A percentile compares a stretch with the other conserved stretches of the same genome.
Evolutionary conservation across 805 yeast genomes (phyloP).

Genomic region (Candida verbasci): DNA sequence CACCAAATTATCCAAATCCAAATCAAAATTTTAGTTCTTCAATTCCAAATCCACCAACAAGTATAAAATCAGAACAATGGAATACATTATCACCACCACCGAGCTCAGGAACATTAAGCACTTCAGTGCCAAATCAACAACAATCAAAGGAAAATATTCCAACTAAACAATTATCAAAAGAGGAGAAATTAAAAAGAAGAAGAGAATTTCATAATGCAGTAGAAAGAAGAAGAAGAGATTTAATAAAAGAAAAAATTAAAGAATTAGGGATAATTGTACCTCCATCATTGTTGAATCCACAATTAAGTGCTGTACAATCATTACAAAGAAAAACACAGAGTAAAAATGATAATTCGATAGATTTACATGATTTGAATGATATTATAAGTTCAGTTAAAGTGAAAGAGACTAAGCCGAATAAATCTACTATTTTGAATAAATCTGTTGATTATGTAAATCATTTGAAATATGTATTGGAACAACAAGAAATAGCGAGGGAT

Average conservation of each 20-base stretch:
- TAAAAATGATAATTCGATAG: constrained; percentile 9
- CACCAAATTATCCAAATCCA: constrained; percentile 29
- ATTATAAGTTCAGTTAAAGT: constrained; percentile 37
- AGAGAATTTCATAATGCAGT: constrained; percentile 93
- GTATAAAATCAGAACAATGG: constrained; percentile 7
- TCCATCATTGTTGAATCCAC: constrained; percentile 56
- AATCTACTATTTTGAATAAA: constrained; percentile 69
- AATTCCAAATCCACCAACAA: constrained; percentile 6
- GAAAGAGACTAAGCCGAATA: constrained; percentile 75
- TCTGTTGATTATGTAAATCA: constrained; percentile 77
- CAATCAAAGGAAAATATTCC: constrained; percentile 14
- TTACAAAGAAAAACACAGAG: constrained; percentile 24
- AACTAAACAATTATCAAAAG: constrained; percentile 46
- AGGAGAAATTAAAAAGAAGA: constrained; percentile 70
- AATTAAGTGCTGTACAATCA: constrained; percentile 38
- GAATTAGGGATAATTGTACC: constrained; percentile 82
- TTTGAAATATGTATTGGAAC: constrained; percentile 54
- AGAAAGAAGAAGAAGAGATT: constrained; percentile 85
- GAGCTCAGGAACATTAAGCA: constrained; percentile 17
- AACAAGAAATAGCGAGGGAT: constrained; percentile 47
- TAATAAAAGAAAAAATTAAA: constrained; percentile 83
- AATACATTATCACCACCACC: constrained; percentile 24
- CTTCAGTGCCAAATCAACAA: constrained; percentile 20
- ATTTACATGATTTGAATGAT: constrained; percentile 31
- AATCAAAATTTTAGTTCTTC: constrained; percentile 7